A percentile compares a stretch with the other conserved stretches of the same genome.
These are phyloP conservation scores for Apodospora peruviana DNA, from an alignment of 495 filamentous ascomycete species.

Conservation along the genomic window DNA sequence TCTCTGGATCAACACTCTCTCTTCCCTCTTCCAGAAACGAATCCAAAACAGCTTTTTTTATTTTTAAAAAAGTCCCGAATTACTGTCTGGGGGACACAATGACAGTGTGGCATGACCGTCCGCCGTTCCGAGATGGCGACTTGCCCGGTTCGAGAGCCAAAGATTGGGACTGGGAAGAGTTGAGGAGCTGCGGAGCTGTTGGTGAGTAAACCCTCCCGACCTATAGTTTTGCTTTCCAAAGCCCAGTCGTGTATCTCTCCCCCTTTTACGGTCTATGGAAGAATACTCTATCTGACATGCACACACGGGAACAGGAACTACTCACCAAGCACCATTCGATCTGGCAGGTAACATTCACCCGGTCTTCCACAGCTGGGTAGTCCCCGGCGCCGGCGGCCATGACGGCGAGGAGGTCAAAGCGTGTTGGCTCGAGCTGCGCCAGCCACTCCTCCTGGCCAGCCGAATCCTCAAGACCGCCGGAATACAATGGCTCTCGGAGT, in stretches of 20 bases:
- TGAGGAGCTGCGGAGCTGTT: constrained; percentile 25
- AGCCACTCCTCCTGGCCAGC: constrained; percentile 28
- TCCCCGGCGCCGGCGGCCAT: constrained; percentile 5
- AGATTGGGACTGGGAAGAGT: constrained; percentile 25
- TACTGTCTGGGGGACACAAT: no score
- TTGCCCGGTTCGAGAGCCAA: constrained; percentile 19
- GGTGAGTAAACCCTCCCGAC: constrained; percentile 19
- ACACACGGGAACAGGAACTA: background rate
- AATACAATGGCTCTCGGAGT: constrained; percentile 33
- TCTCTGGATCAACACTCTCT: no score
- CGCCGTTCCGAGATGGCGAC: background rate
- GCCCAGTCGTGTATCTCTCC: no score
- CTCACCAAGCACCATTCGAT: constrained; percentile 7
- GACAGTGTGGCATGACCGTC: no score
- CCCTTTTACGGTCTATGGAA: no score
- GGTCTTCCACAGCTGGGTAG: constrained; percentile 25
- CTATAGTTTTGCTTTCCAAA: no score
- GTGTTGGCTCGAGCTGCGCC: constrained; percentile 20
- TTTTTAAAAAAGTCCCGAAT: no score
- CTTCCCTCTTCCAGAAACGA: no score
- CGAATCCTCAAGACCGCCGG: constrained; percentile 26
- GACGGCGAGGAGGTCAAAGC: constrained; percentile 4
- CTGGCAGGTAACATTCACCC: constrained; percentile 28
- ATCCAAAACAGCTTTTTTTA: no score
- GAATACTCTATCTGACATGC: no score